Evolutionary conservation across 163 green algal species (phyloP), one percentile per base, ranked within the genome.

Genomic region (Volvox carteri): DNA sequence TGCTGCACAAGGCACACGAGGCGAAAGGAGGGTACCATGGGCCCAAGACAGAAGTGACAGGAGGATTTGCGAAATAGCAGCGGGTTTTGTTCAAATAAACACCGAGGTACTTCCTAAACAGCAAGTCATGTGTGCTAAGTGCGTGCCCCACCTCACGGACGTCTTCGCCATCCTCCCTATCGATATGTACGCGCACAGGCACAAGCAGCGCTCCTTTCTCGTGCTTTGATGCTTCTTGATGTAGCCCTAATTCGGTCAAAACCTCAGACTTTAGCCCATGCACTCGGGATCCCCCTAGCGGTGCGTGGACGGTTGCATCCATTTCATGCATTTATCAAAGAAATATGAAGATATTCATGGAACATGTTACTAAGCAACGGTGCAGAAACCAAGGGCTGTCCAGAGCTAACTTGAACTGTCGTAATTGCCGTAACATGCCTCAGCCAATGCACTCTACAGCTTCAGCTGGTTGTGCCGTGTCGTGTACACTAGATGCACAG

Each of bases 131-230:
- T n/a, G n/a, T n/a, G n/a, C n/a, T n/a, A n/a, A 74, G 23, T 42
- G 62, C 28, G 62, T 41, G 21, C 5, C 76, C 14, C 52, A 86
- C 78, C 78, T 86, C 79, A 33, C 79, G 79, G 39, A 86, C 37
- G 46, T 86, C 79, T 30, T 86, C 79, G 62, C 79, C 79, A 46
- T 86, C 79, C 30, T 86, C 79, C 60, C 79, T 60, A 42, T 86
- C 62, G 25, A 86, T 60, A 48, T 86, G 65, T 8, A 86, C 62
- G 4, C 79, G 60, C 1, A 86, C 37, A 12, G 79, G 79, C 16
- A 86, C 79, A 14, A 78, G 30, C 4, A 86, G 23, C 4, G 78
- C 74, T 25, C 56, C 42, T n/a, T 78, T 67, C 0, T 75, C 41
- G 3, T 5, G 28, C 8, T 65, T 80, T 5, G 19, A 21, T 1